Evolutionary conservation across 257 asterid genomes (phyloP), one percentile per base, ranked within the genome.

Genomic region (Primulina eburnea): DNA sequence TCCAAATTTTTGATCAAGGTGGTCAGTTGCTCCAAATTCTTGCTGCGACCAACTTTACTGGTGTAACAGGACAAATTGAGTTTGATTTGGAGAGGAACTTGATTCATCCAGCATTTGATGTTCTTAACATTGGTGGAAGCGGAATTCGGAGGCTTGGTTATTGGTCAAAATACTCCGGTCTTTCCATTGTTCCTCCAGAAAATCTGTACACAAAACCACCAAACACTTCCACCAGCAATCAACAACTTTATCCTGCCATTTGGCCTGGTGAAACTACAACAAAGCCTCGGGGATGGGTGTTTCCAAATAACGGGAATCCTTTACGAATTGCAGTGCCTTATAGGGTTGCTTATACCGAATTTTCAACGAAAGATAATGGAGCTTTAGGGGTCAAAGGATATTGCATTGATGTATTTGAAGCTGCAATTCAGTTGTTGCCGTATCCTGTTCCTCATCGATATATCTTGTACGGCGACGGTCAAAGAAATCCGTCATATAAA

Each of bases 261-360:
- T 89, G 96, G 96, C 96, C 96, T 0, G 96, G 96, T 16, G 92
- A 87, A 70, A 82, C 81, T 16, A 74, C 87, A 6, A 43, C 17
- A 7, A 80, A 62, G 75, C 96, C 96, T 65, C 76, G 86, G 43
- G 96, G 96, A 64, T 89, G 96, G 96, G 96, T 89, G 57, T 89
- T 89, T 68, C 94, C 96, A 0, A 81, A 83, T 50, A 89, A 83
- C 14, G 96, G 96, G 38, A 83, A 73, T 81, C 86, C 90, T 34
- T 72, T 89, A 60, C 74, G 47, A 26, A 85, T 89, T 40, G 94
- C 83, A 0, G 94, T 87, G 62, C 96, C 96, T 26, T 64, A 83
- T 62, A 76, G 94, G 71, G 71, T 87, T 35, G 78, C 82, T 20
- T 87, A 69, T 70, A 81, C 86, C 1, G 92, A 85, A 50, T 72